These are phyloP conservation scores for Saprolegnia diclina DNA, from an alignment of 352 stramenopile species.

Conservation along the genomic window DNA sequence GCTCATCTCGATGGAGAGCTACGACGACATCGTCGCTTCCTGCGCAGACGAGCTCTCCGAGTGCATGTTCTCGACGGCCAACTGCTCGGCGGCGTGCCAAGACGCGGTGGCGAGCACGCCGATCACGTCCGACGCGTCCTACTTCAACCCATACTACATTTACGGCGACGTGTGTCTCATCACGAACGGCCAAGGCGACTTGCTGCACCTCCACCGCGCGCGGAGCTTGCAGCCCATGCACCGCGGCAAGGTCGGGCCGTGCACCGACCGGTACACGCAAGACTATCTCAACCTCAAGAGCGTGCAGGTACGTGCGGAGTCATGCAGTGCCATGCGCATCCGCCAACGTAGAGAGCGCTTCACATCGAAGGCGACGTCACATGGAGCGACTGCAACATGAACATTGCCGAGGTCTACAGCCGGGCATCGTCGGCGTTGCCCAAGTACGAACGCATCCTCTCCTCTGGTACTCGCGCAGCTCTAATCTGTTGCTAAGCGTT, in stretches of 20 bases:
- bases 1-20: constrained; percentile 61
- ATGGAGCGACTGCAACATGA: constrained; percentile 54
- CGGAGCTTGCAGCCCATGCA: constrained; percentile 30
- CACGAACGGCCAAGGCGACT: constrained; percentile 42
- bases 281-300: constrained; percentile 45
- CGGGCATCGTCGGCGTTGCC: constrained; percentile 45
- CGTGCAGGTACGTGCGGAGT: constrained; percentile 33
- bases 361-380: constrained; percentile 45
- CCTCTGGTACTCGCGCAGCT: constrained; percentile 27
- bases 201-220: constrained; percentile 32
- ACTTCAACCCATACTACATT: constrained; percentile 74
- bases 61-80: constrained; percentile 54
- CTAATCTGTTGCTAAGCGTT: background rate
- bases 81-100: constrained; percentile 41
- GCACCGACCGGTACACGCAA: constrained; percentile 50
- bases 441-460: constrained; percentile 55
- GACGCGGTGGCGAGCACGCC: constrained; percentile 41
- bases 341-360: constrained; percentile 32
- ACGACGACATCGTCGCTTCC: constrained; percentile 47
- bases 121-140: constrained; percentile 35
- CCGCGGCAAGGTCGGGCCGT: constrained; percentile 59
- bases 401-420: constrained; percentile 41
- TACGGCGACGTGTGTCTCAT: constrained; percentile 63
- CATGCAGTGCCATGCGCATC: background rate
- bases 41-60: constrained; percentile 48